These are phyloP conservation scores for Xylaria cubensis DNA, from an alignment of 495 filamentous ascomycete genomes.

Conservation along the genomic window DNA sequence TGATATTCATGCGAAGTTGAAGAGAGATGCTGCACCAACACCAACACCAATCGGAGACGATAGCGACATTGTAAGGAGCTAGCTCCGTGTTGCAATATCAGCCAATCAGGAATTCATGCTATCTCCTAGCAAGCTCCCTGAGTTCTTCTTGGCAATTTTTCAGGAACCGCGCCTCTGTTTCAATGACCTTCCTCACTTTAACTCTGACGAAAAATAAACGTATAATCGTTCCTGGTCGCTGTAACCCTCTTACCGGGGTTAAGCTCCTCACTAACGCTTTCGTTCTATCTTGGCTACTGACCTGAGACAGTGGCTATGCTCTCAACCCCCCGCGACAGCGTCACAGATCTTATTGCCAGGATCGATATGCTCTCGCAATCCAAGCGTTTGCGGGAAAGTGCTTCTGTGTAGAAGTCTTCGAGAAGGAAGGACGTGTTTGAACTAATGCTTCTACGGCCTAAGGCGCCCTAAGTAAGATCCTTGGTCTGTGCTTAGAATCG, in stretches of 20 bases:
- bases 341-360: constrained; percentile 9
- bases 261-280: background rate
- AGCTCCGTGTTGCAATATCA: background rate
- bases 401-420: background rate
- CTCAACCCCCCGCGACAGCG: background rate
- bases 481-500: background rate
- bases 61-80: constrained; percentile 3
- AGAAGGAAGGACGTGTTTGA: background rate
- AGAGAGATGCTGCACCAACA: background rate
- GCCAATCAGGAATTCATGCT: background rate
- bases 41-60: constrained; percentile 15
- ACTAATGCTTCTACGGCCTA: background rate
- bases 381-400: background rate
- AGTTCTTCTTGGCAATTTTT: constrained; percentile 15
- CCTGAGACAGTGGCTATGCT: constrained; percentile 17
- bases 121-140: constrained; percentile 1
- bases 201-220: background rate
- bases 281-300: background rate
- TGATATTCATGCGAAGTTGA: constrained; percentile 7
- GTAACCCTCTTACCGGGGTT: background rate
- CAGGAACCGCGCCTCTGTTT: constrained; percentile 2
- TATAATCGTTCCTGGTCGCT: background rate
- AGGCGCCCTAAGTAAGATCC: background rate
- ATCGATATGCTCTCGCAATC: background rate
- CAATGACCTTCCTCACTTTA: constrained; percentile 7